Evolutionary conservation across 148 eudicot species (phyloP).

Genomic region (Limonium bicolor): DNA sequence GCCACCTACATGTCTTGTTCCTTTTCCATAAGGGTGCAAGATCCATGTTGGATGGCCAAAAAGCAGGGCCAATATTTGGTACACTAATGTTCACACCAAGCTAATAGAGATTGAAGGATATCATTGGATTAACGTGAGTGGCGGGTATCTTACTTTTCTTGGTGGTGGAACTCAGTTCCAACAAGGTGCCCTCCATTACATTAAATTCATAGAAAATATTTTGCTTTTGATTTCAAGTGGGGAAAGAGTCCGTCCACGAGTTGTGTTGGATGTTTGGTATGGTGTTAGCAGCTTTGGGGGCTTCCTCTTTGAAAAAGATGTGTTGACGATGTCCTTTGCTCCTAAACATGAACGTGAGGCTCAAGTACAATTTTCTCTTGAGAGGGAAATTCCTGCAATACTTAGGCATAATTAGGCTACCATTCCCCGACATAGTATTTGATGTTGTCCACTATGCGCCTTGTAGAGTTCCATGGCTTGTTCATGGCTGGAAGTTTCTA

Average conservation of each 20-base stretch:
- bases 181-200: constrained; percentile 89
- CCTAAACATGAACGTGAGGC: constrained; percentile 93
- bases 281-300: constrained; percentile 39
- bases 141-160: constrained; percentile 84
- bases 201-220: constrained; percentile 68
- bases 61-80: constrained; percentile 76
- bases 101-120: constrained; percentile 68
- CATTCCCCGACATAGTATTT: constrained; percentile 62
- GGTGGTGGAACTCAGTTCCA: constrained; percentile 97
- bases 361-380: constrained; percentile 55
- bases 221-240: constrained; percentile 40
- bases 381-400: constrained; percentile 73
- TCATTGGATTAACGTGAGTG: constrained; percentile 85
- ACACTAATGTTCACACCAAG: constrained; percentile 71
- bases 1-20: constrained; percentile 42
- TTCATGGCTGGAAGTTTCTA: constrained; percentile 66
- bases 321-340: constrained; percentile 58
- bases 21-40: constrained; percentile 43
- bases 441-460: constrained; percentile 83
- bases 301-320: constrained; percentile 28
- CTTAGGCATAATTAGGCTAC: constrained; percentile 84
- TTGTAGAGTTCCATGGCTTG: constrained; percentile 85
- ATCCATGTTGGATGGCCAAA: constrained; percentile 37
- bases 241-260: constrained; percentile 70
- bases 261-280: constrained; percentile 82